phyloP scores from a whole-genome alignment of 306 rosid genomes.

The Cyamopsis tetragonoloba region DNA sequence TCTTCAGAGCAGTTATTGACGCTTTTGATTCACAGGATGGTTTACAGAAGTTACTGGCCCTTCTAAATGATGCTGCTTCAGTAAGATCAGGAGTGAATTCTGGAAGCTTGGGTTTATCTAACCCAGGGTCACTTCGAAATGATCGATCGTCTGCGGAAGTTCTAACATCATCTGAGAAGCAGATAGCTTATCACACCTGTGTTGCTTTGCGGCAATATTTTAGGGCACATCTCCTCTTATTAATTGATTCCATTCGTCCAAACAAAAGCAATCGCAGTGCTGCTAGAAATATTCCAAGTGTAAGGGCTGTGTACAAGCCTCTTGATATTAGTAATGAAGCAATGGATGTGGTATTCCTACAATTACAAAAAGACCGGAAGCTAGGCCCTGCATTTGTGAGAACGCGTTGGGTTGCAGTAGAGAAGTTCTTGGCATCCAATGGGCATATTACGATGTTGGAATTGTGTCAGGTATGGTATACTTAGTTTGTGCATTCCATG shows the following conservation, averaged over 20 bases:
- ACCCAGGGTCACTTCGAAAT: constrained; percentile 69
- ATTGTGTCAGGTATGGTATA: constrained; percentile 77
- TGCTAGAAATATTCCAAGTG: constrained; percentile 75
- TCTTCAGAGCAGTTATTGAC: constrained; percentile 93
- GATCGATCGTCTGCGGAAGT: constrained; percentile 85
- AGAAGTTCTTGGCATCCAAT: constrained; percentile 67
- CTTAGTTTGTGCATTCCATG: background rate
- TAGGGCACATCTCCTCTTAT: constrained; percentile 87
- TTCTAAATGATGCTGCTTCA: constrained; percentile 78
- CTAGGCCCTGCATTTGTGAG: constrained; percentile 93
- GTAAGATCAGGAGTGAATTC: constrained; percentile 92
- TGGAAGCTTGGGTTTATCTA: constrained; percentile 64
- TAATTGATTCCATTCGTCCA: constrained; percentile 91
- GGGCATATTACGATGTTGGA: constrained; percentile 94
- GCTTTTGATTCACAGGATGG: constrained; percentile 95
- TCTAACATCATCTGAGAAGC: constrained; percentile 92
- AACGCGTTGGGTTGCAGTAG: constrained; percentile 82
- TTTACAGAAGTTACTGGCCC: constrained; percentile 72
- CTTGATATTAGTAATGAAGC: constrained; percentile 92
- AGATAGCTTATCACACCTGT: constrained; percentile 91
- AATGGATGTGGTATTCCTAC: constrained; percentile 77
- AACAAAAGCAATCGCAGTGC: constrained; percentile 79
- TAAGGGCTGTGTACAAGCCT: constrained; percentile 92
- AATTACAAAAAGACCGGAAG: constrained; percentile 92
- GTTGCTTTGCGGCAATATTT: constrained; percentile 92